phyloP scores from a whole-genome alignment of 2,329 filamentous ascomycete species.

The Diaporthe sp. region DNA sequence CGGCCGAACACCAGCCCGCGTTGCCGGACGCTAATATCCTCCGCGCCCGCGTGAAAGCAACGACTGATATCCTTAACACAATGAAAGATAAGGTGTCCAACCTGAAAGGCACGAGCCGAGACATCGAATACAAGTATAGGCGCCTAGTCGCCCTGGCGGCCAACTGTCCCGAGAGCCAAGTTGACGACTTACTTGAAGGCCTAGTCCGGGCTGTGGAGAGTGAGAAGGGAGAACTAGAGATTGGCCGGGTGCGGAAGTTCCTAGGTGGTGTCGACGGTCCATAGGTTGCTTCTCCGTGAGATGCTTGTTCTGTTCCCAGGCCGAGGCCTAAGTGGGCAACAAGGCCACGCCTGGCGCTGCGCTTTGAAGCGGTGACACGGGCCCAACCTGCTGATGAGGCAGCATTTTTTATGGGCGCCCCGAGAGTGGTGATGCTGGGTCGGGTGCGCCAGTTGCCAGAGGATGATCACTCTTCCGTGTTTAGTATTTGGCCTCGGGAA shows the following conservation, averaged over 20 bases:
- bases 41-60: conserved; percentile 77
- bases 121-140: conserved; percentile 89
- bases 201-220: conserved; percentile 92
- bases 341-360: background rate
- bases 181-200: conserved; percentile 84
- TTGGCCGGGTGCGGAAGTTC: conserved; percentile 83
- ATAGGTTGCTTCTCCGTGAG: conserved; percentile 1
- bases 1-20: conserved; percentile 57
- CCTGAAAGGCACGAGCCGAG: conserved; percentile 83
- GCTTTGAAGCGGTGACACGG: background rate
- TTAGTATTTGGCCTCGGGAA: background rate
- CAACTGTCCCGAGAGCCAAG: conserved; percentile 80
- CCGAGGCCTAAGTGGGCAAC: background rate
- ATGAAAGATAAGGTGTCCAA: conserved; percentile 77
- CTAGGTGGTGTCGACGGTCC: conserved; percentile 81
- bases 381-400: too few relatives aligned
- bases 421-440: background rate
- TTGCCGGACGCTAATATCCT: conserved; percentile 74
- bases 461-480: background rate
- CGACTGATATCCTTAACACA: conserved; percentile 76
- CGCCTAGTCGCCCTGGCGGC: conserved; percentile 91
- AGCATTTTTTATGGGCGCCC: background rate
- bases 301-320: background rate
- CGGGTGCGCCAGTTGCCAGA: background rate
- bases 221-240: conserved; percentile 82